phyloP scores from a whole-genome alignment of 176 grass and related monocot species.

The Carex myosuroides region DNA sequence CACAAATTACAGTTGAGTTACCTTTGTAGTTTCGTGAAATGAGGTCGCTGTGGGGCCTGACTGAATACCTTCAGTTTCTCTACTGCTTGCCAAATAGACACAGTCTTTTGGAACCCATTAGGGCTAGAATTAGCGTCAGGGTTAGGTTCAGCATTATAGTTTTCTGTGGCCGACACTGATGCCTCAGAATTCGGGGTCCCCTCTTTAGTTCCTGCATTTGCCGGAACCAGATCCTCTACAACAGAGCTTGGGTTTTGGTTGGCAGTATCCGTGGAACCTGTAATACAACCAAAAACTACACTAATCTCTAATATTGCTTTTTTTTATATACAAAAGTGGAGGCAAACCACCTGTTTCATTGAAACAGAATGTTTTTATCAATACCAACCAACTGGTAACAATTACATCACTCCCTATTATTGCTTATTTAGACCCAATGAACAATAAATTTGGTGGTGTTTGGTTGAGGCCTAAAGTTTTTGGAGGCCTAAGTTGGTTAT shows the following conservation, averaged over 20 bases:
- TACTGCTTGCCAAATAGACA: neutral
- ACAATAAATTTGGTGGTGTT: no score
- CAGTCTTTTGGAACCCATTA: neutral
- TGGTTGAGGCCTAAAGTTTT: no score
- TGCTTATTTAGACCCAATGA: no score
- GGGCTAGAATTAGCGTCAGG: neutral
- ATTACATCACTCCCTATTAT: no score
- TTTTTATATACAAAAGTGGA: neutral
- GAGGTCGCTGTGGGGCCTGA: neutral
- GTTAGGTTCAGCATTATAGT: neutral
- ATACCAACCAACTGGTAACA: no score
- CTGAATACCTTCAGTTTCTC: constrained; percentile 1
- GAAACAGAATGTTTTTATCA: no score
- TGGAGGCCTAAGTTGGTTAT: no score
- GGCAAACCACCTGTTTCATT: no score
- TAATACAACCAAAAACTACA: neutral
- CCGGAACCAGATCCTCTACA: neutral
- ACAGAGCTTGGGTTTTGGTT: neutral
- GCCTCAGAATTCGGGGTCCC: neutral
- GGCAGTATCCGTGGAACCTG: neutral
- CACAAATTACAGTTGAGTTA: neutral
- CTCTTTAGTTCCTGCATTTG: neutral
- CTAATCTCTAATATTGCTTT: neutral
- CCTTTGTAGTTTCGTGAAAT: constrained; percentile 8
- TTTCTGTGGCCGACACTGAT: neutral